These are phyloP conservation scores for Pseudopyricularia javanii DNA, from an alignment of 2,329 filamentous ascomycete species.

Conservation along the genomic window DNA sequence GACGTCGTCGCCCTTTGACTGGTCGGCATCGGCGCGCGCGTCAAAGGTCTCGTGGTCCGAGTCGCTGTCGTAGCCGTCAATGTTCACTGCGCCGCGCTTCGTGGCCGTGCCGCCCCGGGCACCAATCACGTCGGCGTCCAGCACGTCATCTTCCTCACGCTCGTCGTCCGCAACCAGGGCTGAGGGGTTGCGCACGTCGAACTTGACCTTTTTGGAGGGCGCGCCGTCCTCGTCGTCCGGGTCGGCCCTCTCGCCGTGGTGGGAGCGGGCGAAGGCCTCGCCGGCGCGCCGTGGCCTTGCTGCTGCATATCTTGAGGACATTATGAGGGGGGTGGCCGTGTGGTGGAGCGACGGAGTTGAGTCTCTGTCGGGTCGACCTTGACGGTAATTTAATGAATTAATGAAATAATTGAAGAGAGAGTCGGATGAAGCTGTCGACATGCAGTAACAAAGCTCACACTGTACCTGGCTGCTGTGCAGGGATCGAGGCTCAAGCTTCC, in stretches of 20 bases:
- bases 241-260: slow-evolving; percentile 44
- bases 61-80: slow-evolving; percentile 94
- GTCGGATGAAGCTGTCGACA: not conserved
- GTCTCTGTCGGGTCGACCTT: not conserved
- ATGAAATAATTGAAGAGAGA: not conserved
- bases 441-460: not conserved
- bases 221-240: slow-evolving; percentile 17
- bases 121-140: slow-evolving; percentile 90
- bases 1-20: slow-evolving; percentile 26
- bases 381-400: not conserved
- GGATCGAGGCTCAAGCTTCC: not conserved
- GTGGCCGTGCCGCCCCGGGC: slow-evolving; percentile 57
- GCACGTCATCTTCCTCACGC: slow-evolving; percentile 52
- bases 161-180: slow-evolving; percentile 71
- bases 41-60: slow-evolving; percentile 86
- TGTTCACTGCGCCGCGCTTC: slow-evolving; percentile 87
- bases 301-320: slow-evolving; percentile 47
- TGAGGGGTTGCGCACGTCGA: slow-evolving; percentile 90
- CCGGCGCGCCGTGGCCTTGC: slow-evolving; percentile 73
- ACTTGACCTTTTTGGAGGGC: slow-evolving; percentile 67
- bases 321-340: slow-evolving; percentile 12
- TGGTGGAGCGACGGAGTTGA: not conserved
- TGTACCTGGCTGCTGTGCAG: not conserved
- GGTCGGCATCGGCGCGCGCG: slow-evolving; percentile 52
- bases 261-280: slow-evolving; percentile 66